These are phyloP conservation scores for Ceratocystis huliohia DNA, from an alignment of 2,329 filamentous ascomycete species.

Conservation along the genomic window DNA sequence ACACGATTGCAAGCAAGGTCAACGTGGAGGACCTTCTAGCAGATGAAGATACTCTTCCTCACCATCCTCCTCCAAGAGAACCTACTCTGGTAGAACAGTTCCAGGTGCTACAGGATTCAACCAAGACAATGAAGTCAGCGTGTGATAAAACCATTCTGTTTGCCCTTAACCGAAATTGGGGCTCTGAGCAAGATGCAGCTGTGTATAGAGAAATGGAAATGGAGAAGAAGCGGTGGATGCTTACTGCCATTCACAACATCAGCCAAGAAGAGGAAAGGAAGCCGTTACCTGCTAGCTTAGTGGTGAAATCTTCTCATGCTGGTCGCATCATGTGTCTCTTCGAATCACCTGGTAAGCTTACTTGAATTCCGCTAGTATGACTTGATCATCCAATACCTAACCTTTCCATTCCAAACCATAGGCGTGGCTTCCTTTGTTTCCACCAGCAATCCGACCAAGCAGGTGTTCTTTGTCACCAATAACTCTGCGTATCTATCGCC, in stretches of 20 bases:
- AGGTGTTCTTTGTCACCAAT: slow-evolving; percentile 37
- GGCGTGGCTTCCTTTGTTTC: slow-evolving; percentile 40
- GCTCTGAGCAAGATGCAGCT: slow-evolving; percentile 33
- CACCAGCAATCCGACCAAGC: slow-evolving; percentile 30
- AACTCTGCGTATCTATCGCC: slow-evolving; percentile 19
- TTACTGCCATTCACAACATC: slow-evolving; percentile 41
- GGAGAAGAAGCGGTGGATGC: slow-evolving; percentile 49
- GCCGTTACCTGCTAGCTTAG: neutral
- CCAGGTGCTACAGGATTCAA: slow-evolving; percentile 38
- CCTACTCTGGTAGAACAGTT: slow-evolving; percentile 23
- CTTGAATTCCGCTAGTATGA: neutral
- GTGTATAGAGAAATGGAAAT: slow-evolving; percentile 40
- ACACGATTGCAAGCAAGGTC: slow-evolving; percentile 3
- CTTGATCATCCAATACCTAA: neutral
- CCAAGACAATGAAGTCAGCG: slow-evolving; percentile 43
- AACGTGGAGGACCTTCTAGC: slow-evolving; percentile 17
- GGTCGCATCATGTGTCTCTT: slow-evolving; percentile 36
- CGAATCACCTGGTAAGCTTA: slow-evolving; percentile 36
- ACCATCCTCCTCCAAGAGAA: slow-evolving; percentile 25
- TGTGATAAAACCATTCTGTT: slow-evolving; percentile 40
- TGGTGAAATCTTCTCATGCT: slow-evolving; percentile 14
- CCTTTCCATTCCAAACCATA: slow-evolving; percentile 23
- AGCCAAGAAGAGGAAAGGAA: slow-evolving; percentile 22
- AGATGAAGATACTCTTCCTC: slow-evolving; percentile 13
- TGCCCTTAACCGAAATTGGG: slow-evolving; percentile 42